phyloP scores from a whole-genome alignment of 345 rosid species.

The Eucalyptus cloeziana region DNA sequence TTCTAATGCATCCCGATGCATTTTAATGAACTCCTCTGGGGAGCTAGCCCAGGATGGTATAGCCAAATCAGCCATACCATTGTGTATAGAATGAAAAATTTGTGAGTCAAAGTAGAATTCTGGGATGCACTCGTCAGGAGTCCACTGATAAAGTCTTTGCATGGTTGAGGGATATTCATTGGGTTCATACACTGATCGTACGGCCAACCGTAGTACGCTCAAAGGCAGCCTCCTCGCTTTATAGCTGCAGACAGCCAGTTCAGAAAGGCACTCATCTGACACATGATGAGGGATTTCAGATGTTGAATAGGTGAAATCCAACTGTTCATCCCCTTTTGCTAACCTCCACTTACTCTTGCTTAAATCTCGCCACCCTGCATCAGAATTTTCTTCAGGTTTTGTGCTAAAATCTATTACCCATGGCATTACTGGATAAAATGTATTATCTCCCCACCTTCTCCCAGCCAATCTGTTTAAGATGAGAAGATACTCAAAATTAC shows the following conservation, averaged over 20 bases:
- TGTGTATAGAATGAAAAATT: conserved; percentile 59
- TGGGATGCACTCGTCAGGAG: conserved; percentile 98
- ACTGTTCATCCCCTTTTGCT: conserved; percentile 95
- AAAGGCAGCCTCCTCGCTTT: conserved; percentile 94
- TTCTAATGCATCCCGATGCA: conserved; percentile 87
- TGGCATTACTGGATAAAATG: conserved; percentile 90
- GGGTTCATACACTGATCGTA: conserved; percentile 92
- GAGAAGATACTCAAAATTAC: conserved; percentile 85
- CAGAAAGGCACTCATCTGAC: conserved; percentile 97
- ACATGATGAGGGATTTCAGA: conserved; percentile 94
- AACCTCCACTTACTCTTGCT: conserved; percentile 94
- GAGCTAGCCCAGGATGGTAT: conserved; percentile 78
- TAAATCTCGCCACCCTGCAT: conserved; percentile 83
- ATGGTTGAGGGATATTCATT: conserved; percentile 93
- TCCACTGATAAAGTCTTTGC: conserved; percentile 96
- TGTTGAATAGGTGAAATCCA: conserved; percentile 86
- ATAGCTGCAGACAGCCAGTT: conserved; percentile 96
- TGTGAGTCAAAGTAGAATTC: conserved; percentile 81
- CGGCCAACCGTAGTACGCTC: conserved; percentile 76
- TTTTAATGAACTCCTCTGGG: conserved; percentile 74
- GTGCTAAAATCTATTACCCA: conserved; percentile 93
- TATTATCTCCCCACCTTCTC: conserved; percentile 93
- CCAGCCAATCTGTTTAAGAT: conserved; percentile 76
- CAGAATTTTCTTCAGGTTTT: conserved; percentile 61
- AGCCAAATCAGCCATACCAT: conserved; percentile 87